These are phyloP conservation scores for Cladophialophora carrionii DNA, from an alignment of 2,329 filamentous ascomycete genomes.

Conservation along the genomic window DNA sequence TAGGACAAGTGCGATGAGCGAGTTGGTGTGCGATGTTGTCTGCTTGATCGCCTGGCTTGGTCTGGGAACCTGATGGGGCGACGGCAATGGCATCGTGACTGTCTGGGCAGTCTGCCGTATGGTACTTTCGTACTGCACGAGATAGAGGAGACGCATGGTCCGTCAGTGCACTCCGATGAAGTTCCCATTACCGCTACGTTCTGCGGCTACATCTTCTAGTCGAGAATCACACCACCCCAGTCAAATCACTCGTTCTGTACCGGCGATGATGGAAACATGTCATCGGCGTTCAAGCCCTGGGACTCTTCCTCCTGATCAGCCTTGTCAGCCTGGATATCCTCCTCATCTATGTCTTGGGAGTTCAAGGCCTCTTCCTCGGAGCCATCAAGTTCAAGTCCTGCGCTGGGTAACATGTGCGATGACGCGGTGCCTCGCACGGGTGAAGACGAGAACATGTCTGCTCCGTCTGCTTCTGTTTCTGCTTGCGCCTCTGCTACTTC, in stretches of 20 bases:
- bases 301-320: constrained; percentile 9
- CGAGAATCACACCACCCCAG: not conserved
- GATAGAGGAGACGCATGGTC: not conserved
- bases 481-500: not conserved
- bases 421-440: constrained; percentile 21
- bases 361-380: not conserved
- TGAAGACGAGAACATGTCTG: constrained; percentile 33
- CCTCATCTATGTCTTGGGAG: not conserved
- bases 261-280: constrained; percentile 34
- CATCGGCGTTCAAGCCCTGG: constrained; percentile 23
- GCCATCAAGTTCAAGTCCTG: not conserved
- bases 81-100: not conserved
- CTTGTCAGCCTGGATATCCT: not conserved
- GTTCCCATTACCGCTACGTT: not conserved
- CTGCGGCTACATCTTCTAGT: not conserved
- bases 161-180: not conserved
- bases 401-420: not conserved
- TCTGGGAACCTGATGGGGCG: not conserved
- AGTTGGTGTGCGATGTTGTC: not conserved
- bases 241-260: constrained; percentile 21
- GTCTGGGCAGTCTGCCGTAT: not conserved
- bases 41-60: not conserved
- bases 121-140: not conserved
- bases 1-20: not conserved
- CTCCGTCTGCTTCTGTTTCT: constrained; percentile 14